Evolutionary conservation across 1,284 basidiomycete species (phyloP), one percentile per base, ranked within the genome.

Genomic region (Phellopilus nigrolimitatus): DNA sequence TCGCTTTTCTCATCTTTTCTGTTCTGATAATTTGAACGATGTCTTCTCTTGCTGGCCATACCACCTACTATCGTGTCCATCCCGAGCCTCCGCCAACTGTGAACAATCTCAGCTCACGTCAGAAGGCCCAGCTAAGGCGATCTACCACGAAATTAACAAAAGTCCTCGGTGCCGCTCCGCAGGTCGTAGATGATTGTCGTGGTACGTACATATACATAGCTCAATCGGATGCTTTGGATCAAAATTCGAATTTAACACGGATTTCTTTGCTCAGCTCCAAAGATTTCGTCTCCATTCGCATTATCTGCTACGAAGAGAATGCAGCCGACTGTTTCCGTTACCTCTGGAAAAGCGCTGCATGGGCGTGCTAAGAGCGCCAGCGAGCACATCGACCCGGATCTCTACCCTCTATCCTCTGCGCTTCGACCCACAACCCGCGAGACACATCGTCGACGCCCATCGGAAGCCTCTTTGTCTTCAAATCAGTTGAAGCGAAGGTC

Each of bases 91-190:
- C 53, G 15, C 53, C 53, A 15, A 55, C 53, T 10, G 43, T 51
- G 10, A 55, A 55, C 33, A 47, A 21, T 3, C 47, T 55, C 13
- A 31, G 43, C 21, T 12, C 43, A 15, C 25, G 36, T 4, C 53
- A 55, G 42, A 50, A 51, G 38, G 47, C 53, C 2, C 53, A 55
- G 19, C 41, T 55, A 25, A 30, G 53, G 9, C 33, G 53, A 19
- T 46, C 53, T 3, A 47, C 15, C 17, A 55, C 34, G 17, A 55
- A 55, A 19, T 24, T 55, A 9, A 31, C 49, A 15, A 50, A 47
- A 25, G 25, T 55, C 7, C 49, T 55, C n/a, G 53, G 53, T 8
- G 48, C 43, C 15, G 44, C 53, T 12, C 53, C 53, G 7, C 53
- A 55, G 34, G 43, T 55, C 13, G 38, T 55, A 9, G 53, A 55